Conservation (phyloP, 352 stramenopile species). For the Thraustochytrium sp. region DNA sequence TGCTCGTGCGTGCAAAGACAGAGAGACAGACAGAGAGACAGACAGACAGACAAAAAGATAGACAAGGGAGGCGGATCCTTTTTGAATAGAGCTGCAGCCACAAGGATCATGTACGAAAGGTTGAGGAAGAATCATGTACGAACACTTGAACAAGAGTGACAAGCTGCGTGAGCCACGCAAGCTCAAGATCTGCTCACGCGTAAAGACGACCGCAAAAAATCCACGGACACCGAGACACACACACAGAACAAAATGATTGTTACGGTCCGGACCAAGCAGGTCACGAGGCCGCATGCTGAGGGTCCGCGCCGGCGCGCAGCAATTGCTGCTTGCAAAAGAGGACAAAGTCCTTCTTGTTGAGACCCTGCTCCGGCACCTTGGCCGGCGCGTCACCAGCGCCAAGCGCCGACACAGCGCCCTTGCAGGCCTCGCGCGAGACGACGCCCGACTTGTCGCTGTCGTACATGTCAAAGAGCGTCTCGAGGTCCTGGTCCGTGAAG, state of each 20-base stretch:
- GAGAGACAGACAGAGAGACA: neutral
- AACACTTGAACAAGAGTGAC: no score
- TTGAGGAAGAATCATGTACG: no score
- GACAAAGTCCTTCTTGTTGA: constrained; percentile 32
- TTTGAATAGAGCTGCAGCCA: no score
- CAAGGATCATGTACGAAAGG: no score
- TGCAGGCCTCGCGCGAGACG: neutral
- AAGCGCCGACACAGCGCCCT: neutral
- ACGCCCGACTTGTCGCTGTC: neutral
- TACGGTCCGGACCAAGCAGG: no score
- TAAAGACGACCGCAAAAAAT: no score
- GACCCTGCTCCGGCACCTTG: neutral
- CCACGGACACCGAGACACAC: no score
- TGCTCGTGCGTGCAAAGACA: neutral
- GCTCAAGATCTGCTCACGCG: no score
- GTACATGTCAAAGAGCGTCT: constrained; percentile 39
- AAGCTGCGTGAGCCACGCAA: no score
- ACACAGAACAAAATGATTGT: no score
- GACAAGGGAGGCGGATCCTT: no score
- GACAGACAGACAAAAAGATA: neutral
- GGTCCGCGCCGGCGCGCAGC: neutral
- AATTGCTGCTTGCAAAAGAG: neutral
- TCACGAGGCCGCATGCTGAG: no score
- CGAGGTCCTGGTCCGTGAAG: constrained; percentile 27
- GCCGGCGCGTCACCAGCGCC: neutral